These are phyloP conservation scores for Aspergillus neotritici DNA, from an alignment of 2,329 filamentous ascomycete species.

Conservation along the genomic window DNA sequence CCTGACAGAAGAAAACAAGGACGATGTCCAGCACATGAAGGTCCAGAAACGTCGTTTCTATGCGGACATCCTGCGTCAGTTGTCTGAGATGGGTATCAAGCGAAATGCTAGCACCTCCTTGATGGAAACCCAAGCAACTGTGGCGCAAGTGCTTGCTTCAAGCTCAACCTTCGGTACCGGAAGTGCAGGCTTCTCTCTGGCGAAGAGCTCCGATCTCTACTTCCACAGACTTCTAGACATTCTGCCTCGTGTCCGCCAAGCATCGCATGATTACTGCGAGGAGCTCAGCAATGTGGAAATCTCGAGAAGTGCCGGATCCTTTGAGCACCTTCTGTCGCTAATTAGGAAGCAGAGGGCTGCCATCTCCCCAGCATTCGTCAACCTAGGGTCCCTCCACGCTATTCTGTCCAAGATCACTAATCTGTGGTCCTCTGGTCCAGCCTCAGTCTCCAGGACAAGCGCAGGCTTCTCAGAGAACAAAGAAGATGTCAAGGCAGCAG, in stretches of 20 bases:
- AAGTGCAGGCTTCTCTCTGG: slow-evolving; percentile 13
- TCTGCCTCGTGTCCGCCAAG: slow-evolving; percentile 61
- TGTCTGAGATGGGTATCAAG: slow-evolving; percentile 84
- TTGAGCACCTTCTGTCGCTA: slow-evolving; percentile 74
- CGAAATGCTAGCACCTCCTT: slow-evolving; percentile 71
- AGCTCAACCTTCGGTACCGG: slow-evolving; percentile 37
- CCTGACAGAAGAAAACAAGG: slow-evolving; percentile 84
- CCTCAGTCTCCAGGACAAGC: slow-evolving; percentile 20
- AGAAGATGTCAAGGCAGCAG: slow-evolving; percentile 23
- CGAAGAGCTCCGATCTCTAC: slow-evolving; percentile 58
- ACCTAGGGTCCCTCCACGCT: slow-evolving; percentile 26
- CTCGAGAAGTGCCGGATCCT: slow-evolving; percentile 68
- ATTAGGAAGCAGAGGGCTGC: slow-evolving; percentile 36
- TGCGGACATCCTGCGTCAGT: slow-evolving; percentile 74
- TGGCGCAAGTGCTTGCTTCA: slow-evolving; percentile 63
- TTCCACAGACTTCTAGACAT: slow-evolving; percentile 76
- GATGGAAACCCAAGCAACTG: slow-evolving; percentile 66
- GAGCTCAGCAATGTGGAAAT: slow-evolving; percentile 80
- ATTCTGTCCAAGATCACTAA: slow-evolving; percentile 29
- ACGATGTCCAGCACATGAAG: slow-evolving; percentile 80
- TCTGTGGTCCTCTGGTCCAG: slow-evolving; percentile 26
- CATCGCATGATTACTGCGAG: slow-evolving; percentile 68
- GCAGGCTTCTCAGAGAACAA: slow-evolving; percentile 14
- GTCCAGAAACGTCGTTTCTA: slow-evolving; percentile 83
- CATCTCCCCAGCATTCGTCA: slow-evolving; percentile 28